Base-by-base conservation (phyloP, 805 yeast genomes). In the Phaffomyces opuntiae region DNA sequence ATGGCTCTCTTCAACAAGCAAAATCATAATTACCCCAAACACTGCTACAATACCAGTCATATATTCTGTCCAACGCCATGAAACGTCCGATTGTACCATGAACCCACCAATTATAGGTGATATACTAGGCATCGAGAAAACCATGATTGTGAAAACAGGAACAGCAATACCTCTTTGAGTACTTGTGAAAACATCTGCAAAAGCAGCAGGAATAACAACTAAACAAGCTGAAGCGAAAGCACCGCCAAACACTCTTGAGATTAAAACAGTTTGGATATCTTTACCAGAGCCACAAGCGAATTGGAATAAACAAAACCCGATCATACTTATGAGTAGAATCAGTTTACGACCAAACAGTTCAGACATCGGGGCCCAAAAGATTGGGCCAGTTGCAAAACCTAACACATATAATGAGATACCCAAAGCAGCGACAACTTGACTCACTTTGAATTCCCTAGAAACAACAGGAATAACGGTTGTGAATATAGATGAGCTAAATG, bases 301-400 rank as follows among this genome's bases (percentile, higher is more conserved):
- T 37, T 73, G 72, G 64, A 87, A 87, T 38, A 75, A 55, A 16
- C 74, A 67, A 58, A 77, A 76, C 1, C 83, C 76, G 38, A 86
- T 67, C 3, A 73, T 61, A 4, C 88, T 77, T 3, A 78, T 49
- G 2, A 83, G 49, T 43, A 85, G 54, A 12, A 87, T 80, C 13
- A 73, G 62, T 60, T 75, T 76, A 62, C 96, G 76, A 44, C 95
- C 93, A 53, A 72, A 81, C 34, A 83, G 57, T 62, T 85, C 95
- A 14, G 91, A 82, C 34, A 85, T 61, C 4, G 96, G 96, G 17
- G 93, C 96, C 88, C 93, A 90, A 26, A 87, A 56, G 40, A 90
- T 70, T 4, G 98, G 98, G 14, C 97, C 96, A 0, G 87, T 75
- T 0, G 96, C 96, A 65, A 89, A 91, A 11, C 97, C 98, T 38